A percentile compares a stretch with the other conserved stretches of the same genome.
These are phyloP conservation scores for Conticribra guillardii DNA, from an alignment of 108 stramenopile genomes.

Conservation along the genomic window DNA sequence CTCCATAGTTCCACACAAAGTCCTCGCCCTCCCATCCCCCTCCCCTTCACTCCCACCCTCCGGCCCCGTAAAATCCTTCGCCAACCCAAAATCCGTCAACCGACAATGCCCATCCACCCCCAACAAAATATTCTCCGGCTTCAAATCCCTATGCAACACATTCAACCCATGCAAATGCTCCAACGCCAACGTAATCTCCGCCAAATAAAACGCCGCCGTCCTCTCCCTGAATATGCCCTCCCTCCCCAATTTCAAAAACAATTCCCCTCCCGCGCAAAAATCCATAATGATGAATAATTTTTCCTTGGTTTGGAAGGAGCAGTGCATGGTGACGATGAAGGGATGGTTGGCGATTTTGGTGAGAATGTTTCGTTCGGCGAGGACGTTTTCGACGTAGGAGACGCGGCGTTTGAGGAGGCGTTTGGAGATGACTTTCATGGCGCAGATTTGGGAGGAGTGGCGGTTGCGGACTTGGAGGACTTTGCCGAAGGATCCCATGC, in stretches of 20 bases:
- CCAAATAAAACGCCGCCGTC: constrained; percentile 95
- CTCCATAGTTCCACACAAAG: constrained; percentile 88
- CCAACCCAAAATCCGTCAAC: constrained; percentile 97
- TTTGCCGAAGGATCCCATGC: constrained; percentile 98
- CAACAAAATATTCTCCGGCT: constrained; percentile 94
- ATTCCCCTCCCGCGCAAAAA: constrained; percentile 95
- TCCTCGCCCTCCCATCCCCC: constrained; percentile 67
- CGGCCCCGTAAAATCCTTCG: constrained; percentile 80
- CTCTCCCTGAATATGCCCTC: constrained; percentile 86
- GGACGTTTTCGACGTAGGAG: constrained; percentile 83
- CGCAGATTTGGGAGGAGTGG: constrained; percentile 74
- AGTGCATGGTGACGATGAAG: constrained; percentile 95
- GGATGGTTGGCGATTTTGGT: constrained; percentile 90
- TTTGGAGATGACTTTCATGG: constrained; percentile 98
- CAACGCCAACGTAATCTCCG: constrained; percentile 93
- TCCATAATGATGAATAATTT: constrained; percentile 98
- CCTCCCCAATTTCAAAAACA: constrained; percentile 85
- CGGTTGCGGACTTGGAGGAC: constrained; percentile 94
- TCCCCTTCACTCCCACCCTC: constrained; percentile 54
- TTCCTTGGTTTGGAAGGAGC: constrained; percentile 94
- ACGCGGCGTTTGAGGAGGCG: constrained; percentile 82
- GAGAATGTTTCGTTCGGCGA: constrained; percentile 94
- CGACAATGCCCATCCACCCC: constrained; percentile 90
- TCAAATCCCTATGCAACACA: constrained; percentile 96
- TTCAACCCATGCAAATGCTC: constrained; percentile 89